Base-by-base conservation (phyloP, 192 early-diverging fungal genomes). In the Powellomyces hirtus region DNA sequence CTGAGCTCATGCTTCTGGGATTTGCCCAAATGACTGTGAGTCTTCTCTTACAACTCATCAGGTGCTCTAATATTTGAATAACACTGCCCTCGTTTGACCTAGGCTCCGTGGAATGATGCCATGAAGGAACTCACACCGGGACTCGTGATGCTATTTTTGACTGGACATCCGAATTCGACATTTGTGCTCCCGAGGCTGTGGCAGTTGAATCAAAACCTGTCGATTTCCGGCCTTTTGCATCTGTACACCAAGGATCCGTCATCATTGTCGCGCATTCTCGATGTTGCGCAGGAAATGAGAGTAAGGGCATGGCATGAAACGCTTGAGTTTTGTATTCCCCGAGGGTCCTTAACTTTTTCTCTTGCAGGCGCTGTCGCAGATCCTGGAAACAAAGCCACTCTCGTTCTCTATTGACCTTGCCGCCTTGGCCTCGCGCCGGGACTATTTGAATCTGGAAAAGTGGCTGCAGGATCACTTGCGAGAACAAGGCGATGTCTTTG, bases 361-460 rank as follows among this genome's bases (percentile, higher is more conserved):
- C 24, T 13, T 38, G 10, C 72, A 90, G 89, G 88, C 89, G 7
- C 69, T 94, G n/a, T 72, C 81, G 16, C 77, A 81, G 42, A 83
- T 94, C 30, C 71, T 94, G 7, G 87, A 91, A 51, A 72, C 80
- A 13, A 85, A 88, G 52, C 84, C 85, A 2, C 87, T 81, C 56
- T 68, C 73, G 1, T 93, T 94, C 72, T 61, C 89, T 0, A 90
- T 94, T 50, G 93, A 93, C 55, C 66, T 94, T 20, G 91, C 91
- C 29, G 84, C 89, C 0, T 74, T 94, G 13, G 91, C 93, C 2
- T 88, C 88, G 1, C 79, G 91, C 6, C 75, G 90, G 27, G 89
- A 92, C 61, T 90, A 86, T 51, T 69, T 94, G 3, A 92, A 91
- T 59, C 66, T 94, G 1, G 93, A 93, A 64, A 92, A 92, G 71